A percentile compares a stretch with the other conserved stretches of the same genome.
phyloP scores from a whole-genome alignment of 495 filamentous ascomycete genomes.

The Platismatia glauca region DNA sequence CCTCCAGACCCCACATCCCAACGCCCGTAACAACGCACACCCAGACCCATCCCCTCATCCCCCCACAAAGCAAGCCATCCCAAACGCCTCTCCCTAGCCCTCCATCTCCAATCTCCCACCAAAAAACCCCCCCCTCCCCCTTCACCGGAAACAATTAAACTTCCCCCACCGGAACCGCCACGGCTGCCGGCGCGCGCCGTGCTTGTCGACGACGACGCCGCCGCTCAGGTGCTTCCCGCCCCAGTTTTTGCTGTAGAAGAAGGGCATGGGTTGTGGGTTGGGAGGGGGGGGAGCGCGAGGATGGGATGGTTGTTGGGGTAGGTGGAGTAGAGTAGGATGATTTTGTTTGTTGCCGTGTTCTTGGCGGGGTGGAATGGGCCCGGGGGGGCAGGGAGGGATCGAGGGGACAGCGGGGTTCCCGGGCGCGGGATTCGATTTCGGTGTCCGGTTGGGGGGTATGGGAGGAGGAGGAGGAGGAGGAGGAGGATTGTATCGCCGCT shows the following conservation, averaged over 20 bases:
- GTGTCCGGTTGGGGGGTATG: too few relatives aligned
- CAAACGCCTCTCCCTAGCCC: background rate
- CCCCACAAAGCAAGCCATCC: background rate
- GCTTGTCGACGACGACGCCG: constrained; percentile 32
- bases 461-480: too few relatives aligned
- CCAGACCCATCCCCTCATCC: background rate
- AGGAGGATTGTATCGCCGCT: too few relatives aligned
- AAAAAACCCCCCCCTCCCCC: too few relatives aligned
- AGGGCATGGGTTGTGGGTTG: background rate
- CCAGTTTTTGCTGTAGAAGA: constrained; percentile 16
- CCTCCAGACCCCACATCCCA: background rate
- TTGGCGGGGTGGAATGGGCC: too few relatives aligned
- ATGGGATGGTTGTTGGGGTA: background rate
- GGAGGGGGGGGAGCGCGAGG: background rate
- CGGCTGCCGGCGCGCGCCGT: constrained; percentile 30
- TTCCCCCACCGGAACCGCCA: constrained; percentile 31
- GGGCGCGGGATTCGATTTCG: too few relatives aligned
- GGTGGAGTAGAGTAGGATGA: too few relatives aligned
- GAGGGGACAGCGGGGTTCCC: too few relatives aligned
- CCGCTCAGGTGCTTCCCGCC: constrained; percentile 23
- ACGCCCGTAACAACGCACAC: background rate
- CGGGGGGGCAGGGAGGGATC: too few relatives aligned
- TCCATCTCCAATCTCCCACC: too few relatives aligned
- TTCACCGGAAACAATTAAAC: constrained; percentile 28
- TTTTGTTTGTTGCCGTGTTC: too few relatives aligned